These are phyloP conservation scores for Kluyveromyces nonfermentans DNA, from an alignment of 805 yeast species.

Conservation along the genomic window DNA sequence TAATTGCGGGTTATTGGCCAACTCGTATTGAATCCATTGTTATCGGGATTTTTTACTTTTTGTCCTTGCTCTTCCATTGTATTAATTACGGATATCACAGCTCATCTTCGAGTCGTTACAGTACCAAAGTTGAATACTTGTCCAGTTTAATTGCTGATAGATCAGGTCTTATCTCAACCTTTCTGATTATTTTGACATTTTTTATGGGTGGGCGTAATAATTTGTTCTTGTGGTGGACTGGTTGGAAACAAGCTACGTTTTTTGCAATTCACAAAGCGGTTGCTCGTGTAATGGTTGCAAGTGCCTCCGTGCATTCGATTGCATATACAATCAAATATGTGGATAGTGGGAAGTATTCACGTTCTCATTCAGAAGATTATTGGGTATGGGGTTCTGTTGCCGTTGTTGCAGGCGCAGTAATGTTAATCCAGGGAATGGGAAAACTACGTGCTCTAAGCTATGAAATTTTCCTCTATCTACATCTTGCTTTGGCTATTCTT, in stretches of 20 bases:
- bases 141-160: slow-evolving; percentile 34
- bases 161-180: slow-evolving; percentile 37
- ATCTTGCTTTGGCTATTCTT: slow-evolving; percentile 3
- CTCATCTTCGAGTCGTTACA: neutral
- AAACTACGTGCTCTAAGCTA: slow-evolving; percentile 1
- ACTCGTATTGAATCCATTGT: slow-evolving; percentile 16
- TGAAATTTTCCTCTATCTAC: slow-evolving; percentile 5
- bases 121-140: neutral
- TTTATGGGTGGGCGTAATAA: slow-evolving; percentile 7
- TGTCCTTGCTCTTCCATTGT: slow-evolving; percentile 13
- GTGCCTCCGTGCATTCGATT: slow-evolving; percentile 44
- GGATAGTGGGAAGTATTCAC: neutral
- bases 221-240: slow-evolving; percentile 5
- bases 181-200: slow-evolving; percentile 43
- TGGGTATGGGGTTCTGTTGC: slow-evolving; percentile 8
- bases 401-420: slow-evolving; percentile 3
- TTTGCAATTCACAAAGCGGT: slow-evolving; percentile 5
- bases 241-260: slow-evolving; percentile 7
- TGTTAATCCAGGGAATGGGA: slow-evolving; percentile 4
- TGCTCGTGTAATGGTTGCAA: slow-evolving; percentile 28
- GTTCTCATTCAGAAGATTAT: slow-evolving; percentile 23
- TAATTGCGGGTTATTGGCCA: slow-evolving; percentile 12
- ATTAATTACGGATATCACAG: slow-evolving; percentile 8
- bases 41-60: slow-evolving; percentile 9
- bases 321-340: slow-evolving; percentile 27